These are phyloP conservation scores for Cladosporium sp. DNA, from an alignment of 2,329 filamentous ascomycete species.

Conservation along the genomic window DNA sequence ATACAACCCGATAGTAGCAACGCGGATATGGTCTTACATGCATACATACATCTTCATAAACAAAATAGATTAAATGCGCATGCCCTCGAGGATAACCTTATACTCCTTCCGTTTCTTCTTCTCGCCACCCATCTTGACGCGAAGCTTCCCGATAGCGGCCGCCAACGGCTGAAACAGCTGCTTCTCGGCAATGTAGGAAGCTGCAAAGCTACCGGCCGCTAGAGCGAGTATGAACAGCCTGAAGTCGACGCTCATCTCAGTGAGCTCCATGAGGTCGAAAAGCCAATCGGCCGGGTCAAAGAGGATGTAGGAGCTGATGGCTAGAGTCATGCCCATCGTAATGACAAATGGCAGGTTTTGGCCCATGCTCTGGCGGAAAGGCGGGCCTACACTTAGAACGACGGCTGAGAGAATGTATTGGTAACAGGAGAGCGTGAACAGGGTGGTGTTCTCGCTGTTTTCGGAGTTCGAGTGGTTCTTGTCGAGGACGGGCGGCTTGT, in stretches of 20 bases:
- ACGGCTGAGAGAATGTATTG: conserved; percentile 92
- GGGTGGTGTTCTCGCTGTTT: conserved; percentile 89
- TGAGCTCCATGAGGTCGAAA: conserved; percentile 78
- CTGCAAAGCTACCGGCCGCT: conserved; percentile 65
- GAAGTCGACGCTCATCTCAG: conserved; percentile 70
- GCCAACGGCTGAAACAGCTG: conserved; percentile 69
- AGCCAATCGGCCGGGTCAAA: conserved; percentile 71
- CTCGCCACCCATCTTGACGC: conserved; percentile 56
- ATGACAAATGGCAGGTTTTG: conserved; percentile 83
- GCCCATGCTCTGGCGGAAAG: conserved; percentile 78
- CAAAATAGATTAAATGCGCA: conserved; percentile 29
- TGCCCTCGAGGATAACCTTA: conserved; percentile 74
- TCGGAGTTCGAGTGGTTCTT: conserved; percentile 78
- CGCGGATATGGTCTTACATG: background rate
- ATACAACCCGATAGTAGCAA: background rate
- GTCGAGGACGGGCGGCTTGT: conserved; percentile 74
- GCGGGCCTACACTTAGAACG: conserved; percentile 85
- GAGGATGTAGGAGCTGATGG: conserved; percentile 77
- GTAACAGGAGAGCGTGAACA: conserved; percentile 89
- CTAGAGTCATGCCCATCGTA: conserved; percentile 69
- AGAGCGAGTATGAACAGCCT: conserved; percentile 70
- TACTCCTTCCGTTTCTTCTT: conserved; percentile 83
- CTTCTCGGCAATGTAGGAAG: conserved; percentile 72
- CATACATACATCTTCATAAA: background rate
- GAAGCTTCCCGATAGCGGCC: conserved; percentile 63